These are phyloP conservation scores for Coemansia aciculifera DNA, from an alignment of 192 early-diverging fungal species.

Conservation along the genomic window DNA sequence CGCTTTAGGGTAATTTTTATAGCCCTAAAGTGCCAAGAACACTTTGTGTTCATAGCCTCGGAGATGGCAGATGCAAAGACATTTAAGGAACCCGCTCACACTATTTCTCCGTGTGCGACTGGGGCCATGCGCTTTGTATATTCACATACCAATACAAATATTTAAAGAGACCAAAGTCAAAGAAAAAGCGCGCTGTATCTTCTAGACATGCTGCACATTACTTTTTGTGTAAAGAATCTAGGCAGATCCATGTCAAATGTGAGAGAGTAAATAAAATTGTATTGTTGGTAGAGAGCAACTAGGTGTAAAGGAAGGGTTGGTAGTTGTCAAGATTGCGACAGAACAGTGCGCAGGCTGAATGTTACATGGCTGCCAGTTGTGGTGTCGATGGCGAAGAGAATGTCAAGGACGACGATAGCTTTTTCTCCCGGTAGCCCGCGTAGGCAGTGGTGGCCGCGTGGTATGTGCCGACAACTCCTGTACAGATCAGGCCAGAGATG, in stretches of 20 bases:
- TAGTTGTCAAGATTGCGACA: background rate
- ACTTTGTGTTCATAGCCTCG: slow-evolving; percentile 35
- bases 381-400: slow-evolving; percentile 38
- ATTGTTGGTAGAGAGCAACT: background rate
- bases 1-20: slow-evolving; percentile 29
- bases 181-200: background rate
- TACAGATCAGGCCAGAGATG: slow-evolving; percentile 60
- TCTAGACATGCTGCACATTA: background rate
- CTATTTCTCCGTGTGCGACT: slow-evolving; percentile 14
- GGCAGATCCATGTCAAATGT: background rate
- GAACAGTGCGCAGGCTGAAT: background rate
- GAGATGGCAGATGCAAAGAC: slow-evolving; percentile 40
- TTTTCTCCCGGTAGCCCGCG: slow-evolving; percentile 28
- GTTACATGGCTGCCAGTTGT: slow-evolving; percentile 12
- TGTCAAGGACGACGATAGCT: slow-evolving; percentile 2
- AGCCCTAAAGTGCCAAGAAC: slow-evolving; percentile 42
- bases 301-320: background rate
- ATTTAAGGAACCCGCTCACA: slow-evolving; percentile 38
- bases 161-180: background rate
- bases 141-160: background rate
- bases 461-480: slow-evolving; percentile 59
- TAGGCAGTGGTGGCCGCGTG: slow-evolving; percentile 39
- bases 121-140: slow-evolving; percentile 48
- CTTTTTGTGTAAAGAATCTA: background rate
- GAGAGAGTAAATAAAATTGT: background rate